Conservation (phyloP, 1,284 basidiomycete species). For the Cutaneotrichosporon cavernicola region DNA sequence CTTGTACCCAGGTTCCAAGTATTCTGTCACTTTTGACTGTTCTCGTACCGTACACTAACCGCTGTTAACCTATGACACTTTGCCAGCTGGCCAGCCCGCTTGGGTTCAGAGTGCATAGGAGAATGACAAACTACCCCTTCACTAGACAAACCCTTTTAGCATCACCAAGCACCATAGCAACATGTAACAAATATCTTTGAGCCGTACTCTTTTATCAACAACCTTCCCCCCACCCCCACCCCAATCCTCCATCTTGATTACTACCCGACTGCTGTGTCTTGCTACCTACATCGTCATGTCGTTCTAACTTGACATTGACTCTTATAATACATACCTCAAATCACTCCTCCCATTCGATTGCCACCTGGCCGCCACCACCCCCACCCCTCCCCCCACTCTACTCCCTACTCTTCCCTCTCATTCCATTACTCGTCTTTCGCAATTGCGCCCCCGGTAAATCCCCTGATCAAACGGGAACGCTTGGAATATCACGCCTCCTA, state of each 20-base stretch:
- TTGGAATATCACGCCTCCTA: background rate
- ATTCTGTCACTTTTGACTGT: too few species aligned
- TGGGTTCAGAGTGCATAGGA: too few species aligned
- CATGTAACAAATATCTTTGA: too few species aligned
- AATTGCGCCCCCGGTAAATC: background rate
- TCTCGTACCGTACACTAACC: too few species aligned
- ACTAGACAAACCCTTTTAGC: too few species aligned
- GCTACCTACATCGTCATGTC: background rate
- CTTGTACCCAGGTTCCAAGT: too few species aligned
- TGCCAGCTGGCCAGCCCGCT: too few species aligned
- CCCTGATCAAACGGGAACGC: background rate
- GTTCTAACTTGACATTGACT: background rate
- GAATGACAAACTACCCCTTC: too few species aligned
- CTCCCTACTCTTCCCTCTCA: background rate
- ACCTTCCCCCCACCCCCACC: too few species aligned
- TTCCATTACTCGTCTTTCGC: background rate
- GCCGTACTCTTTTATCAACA: too few species aligned
- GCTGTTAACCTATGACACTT: too few species aligned
- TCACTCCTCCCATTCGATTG: background rate
- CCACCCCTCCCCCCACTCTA: background rate
- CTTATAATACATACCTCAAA: background rate
- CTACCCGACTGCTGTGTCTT: background rate
- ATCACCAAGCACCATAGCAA: too few species aligned
- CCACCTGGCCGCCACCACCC: constrained; percentile 1
- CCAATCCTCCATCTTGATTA: background rate